Evolutionary conservation across 139 green algal genomes (phyloP).

Genomic region (Astrephomene gubernaculifera): DNA sequence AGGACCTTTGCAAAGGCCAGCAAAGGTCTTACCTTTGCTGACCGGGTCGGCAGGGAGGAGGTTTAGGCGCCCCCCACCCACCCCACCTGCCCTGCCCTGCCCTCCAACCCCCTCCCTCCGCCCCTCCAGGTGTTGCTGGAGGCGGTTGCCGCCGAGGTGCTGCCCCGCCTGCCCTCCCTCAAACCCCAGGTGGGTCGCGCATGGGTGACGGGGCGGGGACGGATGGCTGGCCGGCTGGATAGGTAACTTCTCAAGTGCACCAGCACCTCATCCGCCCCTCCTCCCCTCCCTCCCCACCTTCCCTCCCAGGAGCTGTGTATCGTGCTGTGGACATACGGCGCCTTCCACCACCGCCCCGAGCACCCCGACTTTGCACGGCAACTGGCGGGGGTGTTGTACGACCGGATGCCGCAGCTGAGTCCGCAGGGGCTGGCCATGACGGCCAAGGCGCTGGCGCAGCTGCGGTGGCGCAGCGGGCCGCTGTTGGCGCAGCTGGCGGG

Average conservation of each 20-base stretch:
- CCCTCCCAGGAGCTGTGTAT: slow-evolving; percentile 47
- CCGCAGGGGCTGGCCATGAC: slow-evolving; percentile 44
- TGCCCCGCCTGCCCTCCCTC: neutral
- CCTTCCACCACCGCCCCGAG: slow-evolving; percentile 44
- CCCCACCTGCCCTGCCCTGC: no score
- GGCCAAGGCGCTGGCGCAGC: slow-evolving; percentile 41
- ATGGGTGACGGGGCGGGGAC: neutral
- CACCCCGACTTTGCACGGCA: slow-evolving; percentile 1
- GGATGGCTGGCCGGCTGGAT: neutral
- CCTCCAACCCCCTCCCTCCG: no score
- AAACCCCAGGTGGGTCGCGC: no score
- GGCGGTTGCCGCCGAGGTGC: neutral
- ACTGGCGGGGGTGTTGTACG: slow-evolving; percentile 2
- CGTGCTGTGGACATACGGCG: slow-evolving; percentile 51
- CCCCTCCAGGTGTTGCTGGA: slow-evolving; percentile 18
- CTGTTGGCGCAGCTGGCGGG: slow-evolving; percentile 21
- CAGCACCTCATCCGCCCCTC: neutral
- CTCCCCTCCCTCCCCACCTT: neutral
- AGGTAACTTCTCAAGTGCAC: no score
- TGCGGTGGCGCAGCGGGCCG: slow-evolving; percentile 36
- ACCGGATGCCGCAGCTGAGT: neutral
- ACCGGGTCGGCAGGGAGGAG: no score
- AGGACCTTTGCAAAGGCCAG: no score
- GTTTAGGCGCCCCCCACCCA: no score
- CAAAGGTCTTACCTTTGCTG: no score